Percentiles rank a stretch among this genome's conserved stretches.
Conservation (phyloP, 176 grass and related monocot genomes). For the Rhynchospora tenuis region DNA sequence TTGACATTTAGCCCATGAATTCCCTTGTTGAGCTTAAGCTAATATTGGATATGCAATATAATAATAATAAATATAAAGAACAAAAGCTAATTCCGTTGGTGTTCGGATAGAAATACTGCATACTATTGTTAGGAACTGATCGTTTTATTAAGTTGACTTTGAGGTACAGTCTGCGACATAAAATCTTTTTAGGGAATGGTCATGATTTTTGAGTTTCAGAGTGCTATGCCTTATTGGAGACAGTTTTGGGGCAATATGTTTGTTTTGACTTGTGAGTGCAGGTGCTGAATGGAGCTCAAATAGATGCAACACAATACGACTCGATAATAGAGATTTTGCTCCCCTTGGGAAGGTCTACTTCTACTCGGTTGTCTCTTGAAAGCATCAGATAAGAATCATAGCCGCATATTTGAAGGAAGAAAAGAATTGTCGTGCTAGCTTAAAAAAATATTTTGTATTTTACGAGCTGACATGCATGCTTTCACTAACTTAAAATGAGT, state of each 20-base stretch:
- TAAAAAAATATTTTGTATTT: background rate
- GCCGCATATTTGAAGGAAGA: background rate
- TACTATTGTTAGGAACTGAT: background rate
- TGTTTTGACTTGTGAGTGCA: constrained; percentile 14
- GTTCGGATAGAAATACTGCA: background rate
- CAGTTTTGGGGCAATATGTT: background rate
- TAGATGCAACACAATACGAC: constrained; percentile 50
- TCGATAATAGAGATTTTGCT: constrained; percentile 48
- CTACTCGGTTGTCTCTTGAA: background rate
- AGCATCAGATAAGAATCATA: background rate
- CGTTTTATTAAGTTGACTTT: background rate
- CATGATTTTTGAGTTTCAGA: background rate
- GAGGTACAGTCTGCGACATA: background rate
- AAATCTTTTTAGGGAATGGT: background rate
- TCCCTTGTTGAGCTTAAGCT: background rate
- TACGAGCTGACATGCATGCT: background rate
- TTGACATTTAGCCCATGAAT: background rate
- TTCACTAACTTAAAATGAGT: background rate
- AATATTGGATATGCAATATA: background rate
- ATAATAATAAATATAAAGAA: too few species aligned
- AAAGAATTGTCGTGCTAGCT: background rate
- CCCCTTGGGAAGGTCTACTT: constrained; percentile 45
- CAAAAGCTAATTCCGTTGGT: background rate
- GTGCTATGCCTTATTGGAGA: background rate
- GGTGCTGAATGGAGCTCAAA: constrained; percentile 56